Evolutionary conservation across 495 filamentous ascomycete genomes (phyloP).

Genomic region (Chaetomium tenue): DNA sequence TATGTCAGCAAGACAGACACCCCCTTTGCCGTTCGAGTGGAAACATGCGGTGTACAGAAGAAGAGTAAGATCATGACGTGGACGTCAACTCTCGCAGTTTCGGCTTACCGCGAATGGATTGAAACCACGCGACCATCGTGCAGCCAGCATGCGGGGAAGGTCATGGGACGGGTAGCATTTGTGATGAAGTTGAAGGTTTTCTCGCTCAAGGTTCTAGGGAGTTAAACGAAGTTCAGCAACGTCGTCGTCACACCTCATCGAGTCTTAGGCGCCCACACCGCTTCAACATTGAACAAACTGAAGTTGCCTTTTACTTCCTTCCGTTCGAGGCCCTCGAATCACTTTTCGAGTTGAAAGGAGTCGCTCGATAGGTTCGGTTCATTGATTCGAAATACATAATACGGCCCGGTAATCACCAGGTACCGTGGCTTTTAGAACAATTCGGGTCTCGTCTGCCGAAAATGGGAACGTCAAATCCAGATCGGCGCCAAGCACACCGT

Average conservation of each 20-base stretch:
- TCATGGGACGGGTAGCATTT: constrained; percentile 11
- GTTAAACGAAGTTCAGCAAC: background rate
- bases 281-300: background rate
- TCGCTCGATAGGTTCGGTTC: too few relatives aligned
- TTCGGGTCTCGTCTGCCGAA: background rate
- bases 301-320: background rate
- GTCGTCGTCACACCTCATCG: background rate
- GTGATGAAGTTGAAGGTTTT: background rate
- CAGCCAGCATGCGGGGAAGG: constrained; percentile 11
- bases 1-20: constrained; percentile 4
- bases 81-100: background rate
- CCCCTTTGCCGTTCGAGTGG: background rate
- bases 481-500: background rate
- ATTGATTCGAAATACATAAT: too few relatives aligned
- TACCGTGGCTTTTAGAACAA: background rate
- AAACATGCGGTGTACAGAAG: constrained; percentile 4
- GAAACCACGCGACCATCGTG: constrained; percentile 16
- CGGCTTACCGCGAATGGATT: background rate
- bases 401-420: too few relatives aligned
- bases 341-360: too few relatives aligned
- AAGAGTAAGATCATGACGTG: background rate
- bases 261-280: background rate
- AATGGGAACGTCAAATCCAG: background rate
- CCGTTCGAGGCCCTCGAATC: too few relatives aligned
- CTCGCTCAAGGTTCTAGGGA: background rate